Percentiles rank a stretch among this genome's conserved stretches.
Conservation (phyloP, 2,329 filamentous ascomycete species). For the Xylariaceae sp. region DNA sequence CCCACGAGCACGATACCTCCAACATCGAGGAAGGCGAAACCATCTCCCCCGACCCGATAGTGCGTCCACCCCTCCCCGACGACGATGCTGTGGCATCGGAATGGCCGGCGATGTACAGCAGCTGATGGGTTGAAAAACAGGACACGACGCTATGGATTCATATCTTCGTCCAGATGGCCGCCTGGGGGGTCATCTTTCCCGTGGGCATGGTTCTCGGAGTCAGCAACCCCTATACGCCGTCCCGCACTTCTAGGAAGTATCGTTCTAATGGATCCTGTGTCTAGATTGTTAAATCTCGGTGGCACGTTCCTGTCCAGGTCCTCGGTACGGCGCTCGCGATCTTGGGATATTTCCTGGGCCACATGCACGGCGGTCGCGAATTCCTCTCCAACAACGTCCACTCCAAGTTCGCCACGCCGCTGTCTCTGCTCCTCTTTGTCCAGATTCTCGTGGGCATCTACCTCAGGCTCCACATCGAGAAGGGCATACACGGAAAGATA, state of each 20-base stretch:
- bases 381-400: constrained; percentile 73
- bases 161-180: constrained; percentile 78
- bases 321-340: constrained; percentile 68
- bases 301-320: constrained; percentile 87
- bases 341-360: constrained; percentile 83
- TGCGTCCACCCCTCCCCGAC: constrained; percentile 32
- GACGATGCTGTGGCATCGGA: no score
- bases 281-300: constrained; percentile 80
- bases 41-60: constrained; percentile 66
- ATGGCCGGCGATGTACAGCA: neutral
- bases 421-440: constrained; percentile 70
- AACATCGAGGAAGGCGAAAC: constrained; percentile 62
- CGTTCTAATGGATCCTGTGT: no score
- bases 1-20: constrained; percentile 43
- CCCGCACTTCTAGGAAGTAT: constrained; percentile 4
- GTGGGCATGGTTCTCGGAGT: constrained; percentile 92
- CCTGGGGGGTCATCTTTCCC: constrained; percentile 89
- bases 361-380: constrained; percentile 80
- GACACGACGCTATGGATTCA: constrained; percentile 89
- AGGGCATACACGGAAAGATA: constrained; percentile 72
- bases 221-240: constrained; percentile 29
- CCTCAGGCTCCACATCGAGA: constrained; percentile 81
- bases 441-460: constrained; percentile 81
- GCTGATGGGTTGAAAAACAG: constrained; percentile 25
- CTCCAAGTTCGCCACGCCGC: constrained; percentile 65